Evolutionary conservation across 495 filamentous ascomycete genomes (phyloP), one percentile per base, ranked within the genome.

Genomic region (Penicillium chermesinum): DNA sequence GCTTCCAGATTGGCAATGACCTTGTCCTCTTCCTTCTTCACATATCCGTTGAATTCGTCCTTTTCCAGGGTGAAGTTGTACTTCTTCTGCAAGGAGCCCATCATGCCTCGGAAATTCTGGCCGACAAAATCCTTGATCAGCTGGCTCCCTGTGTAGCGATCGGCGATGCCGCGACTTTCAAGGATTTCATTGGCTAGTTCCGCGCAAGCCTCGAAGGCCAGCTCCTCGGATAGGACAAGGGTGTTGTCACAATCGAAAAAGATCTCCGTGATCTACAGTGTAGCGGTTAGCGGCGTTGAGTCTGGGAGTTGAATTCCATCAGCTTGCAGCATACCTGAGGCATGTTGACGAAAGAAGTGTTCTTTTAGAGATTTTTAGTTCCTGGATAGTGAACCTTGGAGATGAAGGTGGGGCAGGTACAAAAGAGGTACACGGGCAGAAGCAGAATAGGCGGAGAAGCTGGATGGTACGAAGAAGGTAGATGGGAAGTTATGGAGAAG

Each of bases 191-290:
- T 96, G 73, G 88, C 83, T 59, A 96, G 78, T 54, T 93, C 87
- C 58, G 91, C 86, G 71, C 91, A 95, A 49, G 88, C 91, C 72
- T 93, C 89, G 69, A 95, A 96, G 69, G 91, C 91, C 60, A 95
- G 77, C 54, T 80, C 81, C 73, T 96, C 91, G 49, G 88, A 94
- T 60, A 94, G 83, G 71, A 90, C 88, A 59, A 96, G 88, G 44
- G 91, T 96, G 78, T 96, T 96, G 82, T 96, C 91, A 75, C 91
- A 96, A 74, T 96, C 91, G 72, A 95, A 84, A 68, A 96, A 87
- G 70, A 96, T 73, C 63, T 87, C 77, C 30, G 83, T 87, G 69
- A 85, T 84, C 86, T 89, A 66, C 30, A 52, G 16, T 20, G 14
- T 25, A 49, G 52, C 46, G 50, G 58, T 63, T 46, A 59, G 49